Evolutionary conservation across 2,329 filamentous ascomycete species (phyloP).

Genomic region (Arthrobotrys entomopaga): DNA sequence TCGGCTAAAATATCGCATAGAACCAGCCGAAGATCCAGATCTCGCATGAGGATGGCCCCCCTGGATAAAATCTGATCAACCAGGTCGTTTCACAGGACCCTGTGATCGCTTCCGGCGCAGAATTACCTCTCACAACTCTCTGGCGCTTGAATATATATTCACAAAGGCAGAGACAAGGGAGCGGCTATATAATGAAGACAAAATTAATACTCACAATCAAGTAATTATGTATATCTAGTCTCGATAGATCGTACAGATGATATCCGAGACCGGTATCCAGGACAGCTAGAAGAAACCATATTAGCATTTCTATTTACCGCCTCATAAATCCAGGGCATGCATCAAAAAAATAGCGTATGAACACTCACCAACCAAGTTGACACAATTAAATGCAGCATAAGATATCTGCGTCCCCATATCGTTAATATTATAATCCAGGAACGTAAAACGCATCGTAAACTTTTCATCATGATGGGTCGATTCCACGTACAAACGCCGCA

Average conservation of each 20-base stretch:
- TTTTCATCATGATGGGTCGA: background rate
- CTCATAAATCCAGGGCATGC: background rate
- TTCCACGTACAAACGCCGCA: conserved; percentile 48
- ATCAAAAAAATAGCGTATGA: background rate
- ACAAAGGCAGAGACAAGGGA: too few species aligned
- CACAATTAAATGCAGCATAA: conserved; percentile 46
- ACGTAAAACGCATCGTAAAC: background rate
- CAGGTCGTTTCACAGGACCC: too few species aligned
- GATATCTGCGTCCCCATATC: conserved; percentile 3
- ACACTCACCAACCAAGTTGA: conserved; percentile 48
- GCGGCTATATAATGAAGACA: too few species aligned
- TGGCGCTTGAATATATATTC: too few species aligned
- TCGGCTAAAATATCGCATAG: conserved; percentile 10
- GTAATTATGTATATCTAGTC: conserved; percentile 39
- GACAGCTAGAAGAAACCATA: conserved; percentile 11
- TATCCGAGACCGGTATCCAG: conserved; percentile 40
- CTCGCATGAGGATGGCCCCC: too few species aligned
- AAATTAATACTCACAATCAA: conserved; percentile 37
- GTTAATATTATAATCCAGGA: conserved; percentile 18
- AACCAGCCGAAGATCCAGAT: background rate
- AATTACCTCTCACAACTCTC: too few species aligned
- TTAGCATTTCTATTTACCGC: too few species aligned
- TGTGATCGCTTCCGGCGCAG: too few species aligned
- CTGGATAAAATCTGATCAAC: background rate
- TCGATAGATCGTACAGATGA: conserved; percentile 46